Evolutionary conservation across 2,329 filamentous ascomycete genomes (phyloP), one percentile per base, ranked within the genome.

Genomic region (Chaetoscypha palmicola): DNA sequence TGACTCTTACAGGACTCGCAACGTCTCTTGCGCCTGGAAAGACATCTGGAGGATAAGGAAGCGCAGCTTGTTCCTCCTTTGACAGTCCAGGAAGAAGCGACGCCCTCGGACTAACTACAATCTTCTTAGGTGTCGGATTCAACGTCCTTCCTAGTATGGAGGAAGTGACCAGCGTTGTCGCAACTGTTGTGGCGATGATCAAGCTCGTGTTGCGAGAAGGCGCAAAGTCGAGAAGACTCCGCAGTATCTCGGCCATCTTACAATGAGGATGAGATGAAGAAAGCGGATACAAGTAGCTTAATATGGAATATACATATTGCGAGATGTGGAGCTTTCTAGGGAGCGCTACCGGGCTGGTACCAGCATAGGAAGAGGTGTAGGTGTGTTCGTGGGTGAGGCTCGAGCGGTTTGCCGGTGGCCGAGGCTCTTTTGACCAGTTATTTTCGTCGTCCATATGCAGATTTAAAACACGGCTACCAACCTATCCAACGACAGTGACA

Each of bases 21-120:
- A 92, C 78, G 59, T 88, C 77, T 46, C 85, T 73, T 0, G 68
- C 76, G 5, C 85, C 82, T 0, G 83, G 84, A 11, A 90, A 72
- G 12, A 75, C 73, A 62, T 87, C 74, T 2, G 78, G 78, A 1
- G 84, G 84, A 61, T 92, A 88, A 2, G 79, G 74, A 5, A 73
- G 61, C 17, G 58, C 55, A 28, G 60, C 58, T 35, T 64, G 62
- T 48, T 70, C 63, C 11, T 57, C 42, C 20, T 51, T 43, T 4
- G 51, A 51, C 0, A 62, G 28, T 2, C 28, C 51, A 2, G 46
- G 49, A 3, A 59, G 36, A n/a, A 55, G 43, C 7, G 56, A 48
- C 3, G 32, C 41, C 30, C 50, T 46, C 9, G 58, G 58, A 46
- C 58, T 57, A 1, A 38, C 42, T 9, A 59, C 50, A 8, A 48